Evolutionary conservation across 352 stramenopile genomes (phyloP).

Genomic region (Globisporangium spinosum): DNA sequence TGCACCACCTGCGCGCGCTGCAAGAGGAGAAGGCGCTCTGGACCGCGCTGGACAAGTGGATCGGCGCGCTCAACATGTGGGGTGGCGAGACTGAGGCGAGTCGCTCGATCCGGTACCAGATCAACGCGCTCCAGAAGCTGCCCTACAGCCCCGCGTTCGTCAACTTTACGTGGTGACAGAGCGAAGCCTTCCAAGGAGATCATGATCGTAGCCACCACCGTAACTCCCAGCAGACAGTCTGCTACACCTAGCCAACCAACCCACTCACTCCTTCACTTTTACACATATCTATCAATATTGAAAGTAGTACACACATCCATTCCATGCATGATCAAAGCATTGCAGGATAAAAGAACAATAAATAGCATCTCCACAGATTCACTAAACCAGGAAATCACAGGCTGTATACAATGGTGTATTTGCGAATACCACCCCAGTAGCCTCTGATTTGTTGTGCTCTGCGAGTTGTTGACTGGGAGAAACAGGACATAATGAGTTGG

Average conservation of each 20-base stretch:
- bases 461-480: neutral
- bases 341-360: neutral
- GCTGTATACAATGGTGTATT: neutral
- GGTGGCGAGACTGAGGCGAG: conserved; percentile 5
- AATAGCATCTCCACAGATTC: neutral
- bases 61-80: conserved; percentile 11
- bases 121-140: conserved; percentile 11
- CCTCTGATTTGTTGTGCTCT: neutral
- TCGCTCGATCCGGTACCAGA: conserved; percentile 13
- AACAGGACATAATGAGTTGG: neutral
- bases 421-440: neutral
- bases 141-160: neutral
- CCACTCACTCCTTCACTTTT: neutral
- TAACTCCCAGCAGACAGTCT: neutral
- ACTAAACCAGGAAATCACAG: neutral
- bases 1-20: neutral
- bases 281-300: neutral
- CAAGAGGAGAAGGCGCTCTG: conserved; percentile 4
- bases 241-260: neutral
- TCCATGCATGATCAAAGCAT: neutral
- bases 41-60: neutral
- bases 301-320: neutral
- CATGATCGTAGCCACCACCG: neutral
- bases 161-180: conserved; percentile 9
- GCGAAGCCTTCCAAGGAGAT: neutral